These are phyloP conservation scores for Metrosideros polymorpha DNA, from an alignment of 441 rosid species.

Conservation along the genomic window DNA sequence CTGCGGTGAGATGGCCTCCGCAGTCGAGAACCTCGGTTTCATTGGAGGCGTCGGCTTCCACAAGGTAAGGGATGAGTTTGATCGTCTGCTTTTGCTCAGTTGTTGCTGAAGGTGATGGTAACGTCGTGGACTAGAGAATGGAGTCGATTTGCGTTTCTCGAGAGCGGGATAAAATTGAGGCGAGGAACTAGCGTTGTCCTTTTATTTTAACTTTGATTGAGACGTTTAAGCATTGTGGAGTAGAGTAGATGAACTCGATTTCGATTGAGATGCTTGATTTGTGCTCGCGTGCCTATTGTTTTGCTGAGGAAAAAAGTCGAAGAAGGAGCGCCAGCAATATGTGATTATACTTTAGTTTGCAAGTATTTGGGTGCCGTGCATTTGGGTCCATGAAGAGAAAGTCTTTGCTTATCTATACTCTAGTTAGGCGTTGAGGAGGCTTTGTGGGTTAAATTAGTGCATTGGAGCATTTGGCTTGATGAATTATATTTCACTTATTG, in stretches of 20 bases:
- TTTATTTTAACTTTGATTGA: background rate
- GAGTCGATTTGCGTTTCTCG: background rate
- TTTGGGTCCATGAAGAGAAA: background rate
- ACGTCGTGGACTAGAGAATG: background rate
- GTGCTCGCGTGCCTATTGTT: background rate
- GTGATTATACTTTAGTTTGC: background rate
- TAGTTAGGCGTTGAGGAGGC: background rate
- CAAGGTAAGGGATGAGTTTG: constrained; percentile 27
- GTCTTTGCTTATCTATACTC: background rate
- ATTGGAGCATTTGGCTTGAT: background rate
- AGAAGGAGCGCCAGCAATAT: background rate
- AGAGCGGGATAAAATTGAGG: background rate
- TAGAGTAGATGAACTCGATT: background rate
- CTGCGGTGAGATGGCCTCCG: constrained; percentile 43
- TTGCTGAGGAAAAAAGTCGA: background rate
- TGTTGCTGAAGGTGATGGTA: background rate
- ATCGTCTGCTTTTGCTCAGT: background rate
- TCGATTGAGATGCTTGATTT: background rate
- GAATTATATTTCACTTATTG: background rate
- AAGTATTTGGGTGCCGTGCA: background rate
- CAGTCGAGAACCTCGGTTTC: constrained; percentile 50
- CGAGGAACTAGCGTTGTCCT: background rate
- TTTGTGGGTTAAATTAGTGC: background rate
- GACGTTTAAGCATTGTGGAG: background rate
- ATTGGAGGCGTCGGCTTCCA: constrained; percentile 44